phyloP scores from a whole-genome alignment of 2,329 filamentous ascomycete species.

The Monilinia vaccinii-corymbosi region DNA sequence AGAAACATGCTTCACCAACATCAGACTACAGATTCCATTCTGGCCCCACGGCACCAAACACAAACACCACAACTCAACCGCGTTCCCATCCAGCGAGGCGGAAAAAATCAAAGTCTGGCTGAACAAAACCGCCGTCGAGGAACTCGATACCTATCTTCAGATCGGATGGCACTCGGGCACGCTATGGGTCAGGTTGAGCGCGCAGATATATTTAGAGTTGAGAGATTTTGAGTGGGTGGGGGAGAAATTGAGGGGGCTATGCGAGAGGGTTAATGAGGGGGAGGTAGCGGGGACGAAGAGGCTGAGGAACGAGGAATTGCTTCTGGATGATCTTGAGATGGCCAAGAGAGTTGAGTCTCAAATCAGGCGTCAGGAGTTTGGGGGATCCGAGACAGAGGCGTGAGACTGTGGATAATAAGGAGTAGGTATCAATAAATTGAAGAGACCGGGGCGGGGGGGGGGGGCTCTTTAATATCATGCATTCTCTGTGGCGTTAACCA shows the following conservation, averaged over 20 bases:
- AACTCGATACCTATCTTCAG: conserved; percentile 55
- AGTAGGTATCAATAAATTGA: background rate
- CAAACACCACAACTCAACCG: conserved; percentile 15
- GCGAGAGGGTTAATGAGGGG: conserved; percentile 37
- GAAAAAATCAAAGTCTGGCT: conserved; percentile 50
- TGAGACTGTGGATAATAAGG: background rate
- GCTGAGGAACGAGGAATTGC: background rate
- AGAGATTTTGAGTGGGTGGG: conserved; percentile 69
- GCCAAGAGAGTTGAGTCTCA: background rate
- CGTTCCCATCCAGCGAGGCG: conserved; percentile 33
- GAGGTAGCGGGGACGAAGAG: background rate
- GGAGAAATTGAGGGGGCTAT: conserved; percentile 34
- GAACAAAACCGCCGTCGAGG: conserved; percentile 31
- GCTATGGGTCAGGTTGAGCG: conserved; percentile 67
- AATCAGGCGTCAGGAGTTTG: background rate
- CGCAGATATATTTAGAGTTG: conserved; percentile 71
- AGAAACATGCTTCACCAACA: conserved; percentile 62
- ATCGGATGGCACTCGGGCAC: conserved; percentile 49
- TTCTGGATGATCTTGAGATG: background rate
- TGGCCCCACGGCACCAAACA: conserved; percentile 32
- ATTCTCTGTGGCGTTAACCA: background rate
- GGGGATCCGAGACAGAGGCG: too few species aligned
- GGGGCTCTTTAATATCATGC: too few species aligned
- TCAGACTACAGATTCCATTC: conserved; percentile 49
- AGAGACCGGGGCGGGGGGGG: too few species aligned